Base-by-base conservation (phyloP, 805 yeast species). In the Starmerella kuoi region DNA sequence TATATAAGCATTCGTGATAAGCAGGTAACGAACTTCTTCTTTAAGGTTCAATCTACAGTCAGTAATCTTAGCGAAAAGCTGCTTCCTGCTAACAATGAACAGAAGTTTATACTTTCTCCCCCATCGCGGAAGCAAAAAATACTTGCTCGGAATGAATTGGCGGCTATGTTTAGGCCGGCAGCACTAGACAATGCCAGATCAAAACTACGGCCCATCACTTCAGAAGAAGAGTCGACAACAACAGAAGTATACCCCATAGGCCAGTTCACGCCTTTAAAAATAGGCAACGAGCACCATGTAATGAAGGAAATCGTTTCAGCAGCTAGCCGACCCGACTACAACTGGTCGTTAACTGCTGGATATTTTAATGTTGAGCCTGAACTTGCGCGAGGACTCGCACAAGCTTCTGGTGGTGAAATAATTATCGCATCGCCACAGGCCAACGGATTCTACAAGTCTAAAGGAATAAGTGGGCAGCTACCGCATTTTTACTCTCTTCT, bases 321-420 rank as follows among this genome's bases (percentile, higher is more conserved):
- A 3, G 40, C 40, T 20, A 14, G 27, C n/a, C 12, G 11, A 11
- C 25, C 37, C 15, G 55, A 62, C 11, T 69, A 77, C 22, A 69
- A 68, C 40, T 88, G 95, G 93, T 72, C 82, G 50, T 78, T 91
- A 54, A 91, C 98, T 0, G 95, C 97, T 0, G 98, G 98, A 2
- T 91, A 91, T 59, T 91, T 91, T 67, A 91, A 91, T 60, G 79
- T 91, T 75, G 73, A 79, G 31, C 83, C 93, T 0, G 76, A 76
- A 31, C 77, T 83, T 40, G 77, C 74, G 55, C 61, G 64, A 14
- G 65, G 69, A 22, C 65, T 91, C 23, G 57, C 67, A 5, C 39
- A 46, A 6, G 66, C 64, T 11, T 77, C 87, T 1, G 36, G 46
- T 2, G 44, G 55, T 6, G 93, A 93, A 2, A 64, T 68, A 0